phyloP scores from a whole-genome alignment of 2,329 filamentous ascomycete genomes.

The Aulographum hederae region DNA sequence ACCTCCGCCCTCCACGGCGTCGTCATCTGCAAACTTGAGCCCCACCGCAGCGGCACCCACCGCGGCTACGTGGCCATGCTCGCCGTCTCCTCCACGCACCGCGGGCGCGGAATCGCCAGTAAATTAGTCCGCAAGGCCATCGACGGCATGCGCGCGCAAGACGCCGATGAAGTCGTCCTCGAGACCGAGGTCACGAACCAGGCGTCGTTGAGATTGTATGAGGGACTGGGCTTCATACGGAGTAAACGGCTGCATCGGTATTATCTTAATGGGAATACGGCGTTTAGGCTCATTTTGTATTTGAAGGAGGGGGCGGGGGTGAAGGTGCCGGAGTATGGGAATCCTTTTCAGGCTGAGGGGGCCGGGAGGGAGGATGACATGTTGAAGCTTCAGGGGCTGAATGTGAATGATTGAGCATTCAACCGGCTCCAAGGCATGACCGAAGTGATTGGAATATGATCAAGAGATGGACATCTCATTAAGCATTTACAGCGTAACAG shows the following conservation, averaged over 20 bases:
- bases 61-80: conserved; percentile 98
- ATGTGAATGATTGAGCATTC: too few species aligned
- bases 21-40: conserved; percentile 85
- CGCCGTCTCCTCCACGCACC: conserved; percentile 63
- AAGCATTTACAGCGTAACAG: too few species aligned
- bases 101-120: conserved; percentile 72
- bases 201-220: conserved; percentile 80
- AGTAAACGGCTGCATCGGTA: conserved; percentile 90
- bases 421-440: too few species aligned
- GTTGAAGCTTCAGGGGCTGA: too few species aligned
- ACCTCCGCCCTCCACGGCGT: conserved; percentile 72
- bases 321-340: not conserved
- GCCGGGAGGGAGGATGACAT: too few species aligned
- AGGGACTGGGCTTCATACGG: conserved; percentile 75
- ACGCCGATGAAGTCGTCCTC: conserved; percentile 84
- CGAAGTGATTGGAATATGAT: too few species aligned
- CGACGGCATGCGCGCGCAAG: conserved; percentile 66
- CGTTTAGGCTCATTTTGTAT: conserved; percentile 72
- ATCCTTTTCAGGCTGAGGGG: too few species aligned
- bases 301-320: conserved; percentile 41
- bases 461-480: too few species aligned
- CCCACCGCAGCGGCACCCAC: conserved; percentile 68
- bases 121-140: conserved; percentile 78
- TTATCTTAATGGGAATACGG: conserved; percentile 90
- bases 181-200: conserved; percentile 92